phyloP scores from a whole-genome alignment of 805 yeast genomes.

The Monosporozyma aerobia region DNA sequence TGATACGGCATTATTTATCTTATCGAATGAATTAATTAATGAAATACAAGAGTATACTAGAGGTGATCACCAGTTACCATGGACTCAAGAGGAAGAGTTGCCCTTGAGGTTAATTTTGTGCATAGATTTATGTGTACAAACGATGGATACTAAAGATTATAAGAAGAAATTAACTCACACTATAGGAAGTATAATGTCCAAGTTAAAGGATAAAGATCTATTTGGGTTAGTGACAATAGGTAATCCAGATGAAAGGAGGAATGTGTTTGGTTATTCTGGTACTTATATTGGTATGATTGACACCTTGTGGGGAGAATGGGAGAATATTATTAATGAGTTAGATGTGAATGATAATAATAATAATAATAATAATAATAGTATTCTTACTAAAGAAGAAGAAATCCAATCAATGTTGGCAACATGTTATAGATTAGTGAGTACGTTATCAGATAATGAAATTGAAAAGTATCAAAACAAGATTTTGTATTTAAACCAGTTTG shows the following conservation, averaged over 20 bases:
- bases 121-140: constrained; percentile 27
- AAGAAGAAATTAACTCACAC: constrained; percentile 16
- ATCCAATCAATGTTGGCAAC: constrained; percentile 16
- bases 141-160: constrained; percentile 22
- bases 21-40: constrained; percentile 21
- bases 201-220: constrained; percentile 32
- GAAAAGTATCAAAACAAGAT: neutral
- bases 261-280: constrained; percentile 20
- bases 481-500: neutral
- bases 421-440: constrained; percentile 14
- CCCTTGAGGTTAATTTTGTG: constrained; percentile 38
- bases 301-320: constrained; percentile 43
- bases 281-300: constrained; percentile 40
- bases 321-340: constrained; percentile 33
- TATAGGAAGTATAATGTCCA: constrained; percentile 23
- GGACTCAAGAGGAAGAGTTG: constrained; percentile 11
- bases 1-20: constrained; percentile 40
- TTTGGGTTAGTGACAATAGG: constrained; percentile 44
- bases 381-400: constrained; percentile 12
- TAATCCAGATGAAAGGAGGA: constrained; percentile 30
- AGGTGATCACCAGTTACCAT: constrained; percentile 6
- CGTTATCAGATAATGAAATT: neutral
- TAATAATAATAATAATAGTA: constrained; percentile 3
- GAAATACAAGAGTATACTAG: neutral
- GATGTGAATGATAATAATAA: constrained; percentile 13